Conservation (phyloP, 495 filamentous ascomycete genomes). For the Penicillium goetzii region DNA sequence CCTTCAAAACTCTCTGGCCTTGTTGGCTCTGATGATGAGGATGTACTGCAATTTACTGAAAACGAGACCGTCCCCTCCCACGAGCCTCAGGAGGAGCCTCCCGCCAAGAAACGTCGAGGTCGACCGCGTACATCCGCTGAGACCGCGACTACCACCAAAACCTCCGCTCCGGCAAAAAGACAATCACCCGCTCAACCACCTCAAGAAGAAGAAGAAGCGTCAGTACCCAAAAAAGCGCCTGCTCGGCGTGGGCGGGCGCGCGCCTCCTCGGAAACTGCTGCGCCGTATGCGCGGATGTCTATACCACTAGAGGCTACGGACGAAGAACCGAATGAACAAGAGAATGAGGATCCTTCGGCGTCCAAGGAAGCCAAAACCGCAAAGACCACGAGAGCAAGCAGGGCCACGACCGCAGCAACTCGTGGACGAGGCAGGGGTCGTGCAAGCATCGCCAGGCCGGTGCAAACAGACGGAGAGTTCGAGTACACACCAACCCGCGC, state of each 20-base stretch:
- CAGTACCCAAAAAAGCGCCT: constrained; percentile 38
- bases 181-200: constrained; percentile 25
- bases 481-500: constrained; percentile 51
- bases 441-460: constrained; percentile 32
- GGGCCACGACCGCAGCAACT: constrained; percentile 29
- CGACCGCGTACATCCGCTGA: constrained; percentile 40
- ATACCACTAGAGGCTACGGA: constrained; percentile 16
- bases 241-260: constrained; percentile 46
- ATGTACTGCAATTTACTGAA: constrained; percentile 44
- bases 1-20: constrained; percentile 61
- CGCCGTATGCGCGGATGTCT: constrained; percentile 13
- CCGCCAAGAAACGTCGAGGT: constrained; percentile 47
- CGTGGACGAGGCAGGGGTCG: constrained; percentile 39
- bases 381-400: constrained; percentile 25
- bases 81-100: constrained; percentile 38
- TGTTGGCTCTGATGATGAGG: constrained; percentile 70
- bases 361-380: constrained; percentile 14
- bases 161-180: constrained; percentile 22
- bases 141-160: constrained; percentile 30
- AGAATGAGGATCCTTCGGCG: constrained; percentile 31
- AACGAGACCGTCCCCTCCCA: constrained; percentile 32
- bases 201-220: constrained; percentile 42
- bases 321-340: constrained; percentile 19
- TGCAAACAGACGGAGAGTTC: constrained; percentile 51
- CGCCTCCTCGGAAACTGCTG: constrained; percentile 37